These are phyloP conservation scores for Capsicum rhomboideum DNA, from an alignment of 257 asterid species.

Conservation along the genomic window DNA sequence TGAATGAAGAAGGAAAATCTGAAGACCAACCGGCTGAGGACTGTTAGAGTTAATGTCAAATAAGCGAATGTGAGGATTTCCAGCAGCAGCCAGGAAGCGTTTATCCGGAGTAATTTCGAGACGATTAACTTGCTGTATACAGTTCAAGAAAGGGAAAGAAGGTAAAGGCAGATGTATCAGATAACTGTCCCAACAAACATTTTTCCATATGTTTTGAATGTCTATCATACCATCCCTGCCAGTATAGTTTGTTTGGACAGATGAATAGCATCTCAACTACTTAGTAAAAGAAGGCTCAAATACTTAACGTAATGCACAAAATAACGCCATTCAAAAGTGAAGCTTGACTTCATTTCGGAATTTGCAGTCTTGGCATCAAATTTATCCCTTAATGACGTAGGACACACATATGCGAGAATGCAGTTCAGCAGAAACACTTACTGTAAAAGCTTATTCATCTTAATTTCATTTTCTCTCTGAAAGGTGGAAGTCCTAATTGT, in stretches of 20 bases:
- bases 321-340: not conserved
- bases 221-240: not conserved
- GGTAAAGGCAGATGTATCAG: not conserved
- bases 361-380: not conserved
- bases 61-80: slow-evolving; percentile 94
- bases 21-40: slow-evolving; percentile 70
- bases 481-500: not conserved
- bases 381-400: not conserved
- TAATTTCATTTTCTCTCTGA: not conserved
- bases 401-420: not conserved
- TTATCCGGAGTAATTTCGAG: slow-evolving; percentile 96
- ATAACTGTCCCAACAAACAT: not conserved
- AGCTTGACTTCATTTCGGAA: not conserved
- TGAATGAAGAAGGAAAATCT: not conserved
- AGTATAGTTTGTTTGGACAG: not conserved
- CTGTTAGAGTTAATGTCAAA: slow-evolving; percentile 81
- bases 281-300: not conserved
- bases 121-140: slow-evolving; percentile 81
- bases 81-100: slow-evolving; percentile 86
- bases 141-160: not conserved
- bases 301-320: not conserved
- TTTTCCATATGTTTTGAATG: not conserved
- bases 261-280: not conserved
- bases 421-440: not conserved
- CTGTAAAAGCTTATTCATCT: not conserved